Base-by-base conservation (phyloP, 2,329 filamentous ascomycete species). In the Ceratocystis albifundus region DNA sequence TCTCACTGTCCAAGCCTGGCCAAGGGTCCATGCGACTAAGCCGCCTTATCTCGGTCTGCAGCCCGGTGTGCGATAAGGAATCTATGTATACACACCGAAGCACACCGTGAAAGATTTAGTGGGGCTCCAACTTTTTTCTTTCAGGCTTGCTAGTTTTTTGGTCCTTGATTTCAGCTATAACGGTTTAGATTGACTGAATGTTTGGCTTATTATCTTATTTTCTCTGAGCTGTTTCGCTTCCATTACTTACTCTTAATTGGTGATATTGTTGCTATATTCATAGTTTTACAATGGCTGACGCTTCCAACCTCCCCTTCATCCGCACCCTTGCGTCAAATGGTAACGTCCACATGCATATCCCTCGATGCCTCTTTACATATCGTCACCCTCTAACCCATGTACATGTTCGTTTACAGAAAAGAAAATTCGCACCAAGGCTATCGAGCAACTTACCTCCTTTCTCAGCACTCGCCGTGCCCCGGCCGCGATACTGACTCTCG, bases 301-400 rank as follows among this genome's bases (percentile, higher is more conserved):
- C 76, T 71, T 75, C 77, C 67, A 78, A 77, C 68, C 83, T 84
- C 80, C 88, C 89, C 4, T 95, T 95, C 71, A 87, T 95, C 69
- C 88, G 86, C 75, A 87, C 92, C 74, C 84, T 95, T 69, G 89
- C 89, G 66, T 92, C 90, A 45, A 94, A 88, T 77, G 89, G 90
- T 93, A 74, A 28, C n/a, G 20, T 12, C 25, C 20, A n/a, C 32
- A 61, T 15, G 17, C 48, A 15, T n/a, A 20, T 20, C 20, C 44
- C 7, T 15, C 28, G 61, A 36, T 8, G 12, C 50, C 10, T 12
- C 28, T 28, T 61, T 68, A n/a, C 45, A n/a, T 32, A 62, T 15
- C 22, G n/a, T 22, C 57, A 8, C 61, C 41, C 28, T 57, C 61
- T 64, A 44, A 36, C 41, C 28, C 15, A 32, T 12, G 32, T 15